phyloP scores from a whole-genome alignment of 202 grass and related monocot species.

The Thinopyrum obtusiflorum region DNA sequence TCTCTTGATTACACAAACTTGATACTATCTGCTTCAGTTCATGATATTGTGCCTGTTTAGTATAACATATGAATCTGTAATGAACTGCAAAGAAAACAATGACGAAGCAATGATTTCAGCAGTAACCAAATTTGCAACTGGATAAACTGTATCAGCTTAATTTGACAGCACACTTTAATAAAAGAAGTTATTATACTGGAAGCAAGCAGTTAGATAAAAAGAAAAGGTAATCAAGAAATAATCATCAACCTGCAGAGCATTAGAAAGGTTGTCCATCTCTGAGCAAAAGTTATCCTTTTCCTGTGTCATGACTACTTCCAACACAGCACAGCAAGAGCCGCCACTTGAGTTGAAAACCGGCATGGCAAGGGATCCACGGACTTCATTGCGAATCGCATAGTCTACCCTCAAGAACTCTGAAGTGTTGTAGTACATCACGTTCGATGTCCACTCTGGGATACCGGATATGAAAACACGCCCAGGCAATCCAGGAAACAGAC shows the following conservation, averaged over 20 bases:
- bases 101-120: slow-evolving; percentile 10
- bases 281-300: slow-evolving; percentile 58
- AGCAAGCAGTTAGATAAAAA: background rate
- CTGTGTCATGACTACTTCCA: slow-evolving; percentile 53
- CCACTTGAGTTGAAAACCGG: slow-evolving; percentile 47
- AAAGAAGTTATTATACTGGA: background rate
- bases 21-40: slow-evolving; percentile 15
- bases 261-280: slow-evolving; percentile 52
- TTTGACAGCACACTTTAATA: background rate
- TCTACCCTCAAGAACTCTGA: slow-evolving; percentile 51
- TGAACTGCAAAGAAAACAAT: background rate
- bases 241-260: slow-evolving; percentile 50
- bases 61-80: slow-evolving; percentile 11
- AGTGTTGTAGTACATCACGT: slow-evolving; percentile 48
- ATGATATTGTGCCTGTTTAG: slow-evolving; percentile 9
- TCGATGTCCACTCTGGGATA: slow-evolving; percentile 62
- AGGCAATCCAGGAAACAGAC: slow-evolving; percentile 49
- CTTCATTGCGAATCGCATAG: slow-evolving; percentile 43
- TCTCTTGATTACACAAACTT: slow-evolving; percentile 1
- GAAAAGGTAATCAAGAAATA: slow-evolving; percentile 1
- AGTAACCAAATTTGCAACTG: background rate
- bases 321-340: slow-evolving; percentile 45
- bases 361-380: slow-evolving; percentile 58
- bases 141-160: background rate
- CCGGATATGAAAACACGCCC: slow-evolving; percentile 57